Evolutionary conservation across 768 basidiomycete species (phyloP), one percentile per base, ranked within the genome.

Genomic region (Saitozyma sp.): DNA sequence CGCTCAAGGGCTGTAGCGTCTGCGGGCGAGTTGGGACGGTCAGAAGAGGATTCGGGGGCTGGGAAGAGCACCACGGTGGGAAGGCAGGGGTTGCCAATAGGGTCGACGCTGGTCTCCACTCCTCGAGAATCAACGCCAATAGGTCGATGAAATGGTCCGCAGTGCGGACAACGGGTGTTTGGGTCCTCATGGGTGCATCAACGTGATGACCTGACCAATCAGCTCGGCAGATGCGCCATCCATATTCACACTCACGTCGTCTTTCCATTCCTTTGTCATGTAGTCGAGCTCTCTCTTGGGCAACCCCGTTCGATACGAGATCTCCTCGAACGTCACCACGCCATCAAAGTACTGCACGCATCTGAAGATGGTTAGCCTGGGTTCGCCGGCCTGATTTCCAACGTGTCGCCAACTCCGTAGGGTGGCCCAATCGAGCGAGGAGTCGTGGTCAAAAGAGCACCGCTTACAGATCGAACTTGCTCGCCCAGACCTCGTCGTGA

Each of bases 281-380:
- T 88, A 88, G 14, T 91, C 84, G 62, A 98, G 81, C 69, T 94
- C 89, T 72, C 88, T 90, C 71, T 89, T 84, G 45, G 88, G 85
- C 61, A 97, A 89, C 56, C 89, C 89, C 0, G 92, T 91, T 45
- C 88, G 84, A 76, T 88, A 91, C n/a, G 94, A 83, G 61, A 97
- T 94, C 78, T 97, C 94, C 67, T 96, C 92, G 63, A 93, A 90
- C 0, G 91, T 91, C 56, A 84, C 87, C 78, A 88, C 90, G 11
- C 95, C 95, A 69, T 98, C 92, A 70, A 97, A 92, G 75, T 92
- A 96, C 70, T 91, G 90, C 63, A 91, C 89, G 56, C 95, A 90
- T 63, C 92, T 94, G 75, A 7, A 38, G 19, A 17, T n/a, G 13
- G 45, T 46, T 6, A 46, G n/a, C n/a, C 11, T 46, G 45, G 6